phyloP scores from a whole-genome alignment of 75 land plant genomes.

The Ceratopteris richardii region DNA sequence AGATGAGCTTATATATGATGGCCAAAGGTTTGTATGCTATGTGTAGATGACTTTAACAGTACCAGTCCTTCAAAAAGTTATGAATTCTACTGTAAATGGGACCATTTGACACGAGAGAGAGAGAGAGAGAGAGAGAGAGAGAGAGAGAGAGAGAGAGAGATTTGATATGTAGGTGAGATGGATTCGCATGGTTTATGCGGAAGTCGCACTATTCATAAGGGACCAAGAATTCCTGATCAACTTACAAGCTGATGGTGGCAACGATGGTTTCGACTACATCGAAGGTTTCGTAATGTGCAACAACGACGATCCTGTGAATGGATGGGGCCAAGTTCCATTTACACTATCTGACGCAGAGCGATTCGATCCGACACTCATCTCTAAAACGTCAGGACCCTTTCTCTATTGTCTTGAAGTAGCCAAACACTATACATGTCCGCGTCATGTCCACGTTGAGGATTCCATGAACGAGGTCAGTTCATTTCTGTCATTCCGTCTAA shows the following conservation, averaged over 20 bases:
- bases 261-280: slow-evolving; percentile 56
- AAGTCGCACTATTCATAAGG: slow-evolving; percentile 45
- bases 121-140: too few species aligned
- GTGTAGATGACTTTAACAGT: too few species aligned
- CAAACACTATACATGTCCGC: neutral
- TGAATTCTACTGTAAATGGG: too few species aligned
- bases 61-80: too few species aligned
- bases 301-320: slow-evolving; percentile 52
- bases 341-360: neutral
- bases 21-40: too few species aligned
- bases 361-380: neutral
- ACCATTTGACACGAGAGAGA: too few species aligned
- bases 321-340: slow-evolving; percentile 36
- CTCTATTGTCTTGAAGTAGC: slow-evolving; percentile 3
- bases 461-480: too few species aligned
- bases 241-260: slow-evolving; percentile 12
- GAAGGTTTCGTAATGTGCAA: slow-evolving; percentile 80
- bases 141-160: neutral
- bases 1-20: too few species aligned
- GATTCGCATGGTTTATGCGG: slow-evolving; percentile 70
- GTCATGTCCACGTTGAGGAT: too few species aligned
- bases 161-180: slow-evolving; percentile 48
- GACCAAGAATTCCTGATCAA: slow-evolving; percentile 75
- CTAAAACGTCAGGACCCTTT: slow-evolving; percentile 3
- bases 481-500: too few species aligned